A percentile compares a stretch with the other conserved stretches of the same genome.
Conservation (phyloP, 179 eudicot species). For the Drosera spatulata region DNA sequence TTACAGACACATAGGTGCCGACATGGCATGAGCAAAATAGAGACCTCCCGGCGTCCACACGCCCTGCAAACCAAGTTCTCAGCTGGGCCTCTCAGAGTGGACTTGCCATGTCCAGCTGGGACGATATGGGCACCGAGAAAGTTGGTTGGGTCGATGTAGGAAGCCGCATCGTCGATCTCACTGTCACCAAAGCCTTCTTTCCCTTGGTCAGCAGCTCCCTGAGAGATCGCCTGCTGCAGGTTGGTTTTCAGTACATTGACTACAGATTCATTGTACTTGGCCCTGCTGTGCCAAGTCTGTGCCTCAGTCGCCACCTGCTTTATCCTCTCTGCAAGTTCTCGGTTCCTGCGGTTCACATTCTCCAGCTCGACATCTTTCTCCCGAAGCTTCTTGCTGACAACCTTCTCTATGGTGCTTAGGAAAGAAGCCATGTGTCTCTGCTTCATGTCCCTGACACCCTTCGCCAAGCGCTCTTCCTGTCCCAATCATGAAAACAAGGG, state of each 20-base stretch:
- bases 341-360: constrained; percentile 58
- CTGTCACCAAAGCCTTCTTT: constrained; percentile 88
- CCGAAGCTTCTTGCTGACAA: constrained; percentile 48
- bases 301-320: constrained; percentile 70
- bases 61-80: constrained; percentile 49
- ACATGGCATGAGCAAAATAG: constrained; percentile 72
- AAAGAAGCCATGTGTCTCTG: constrained; percentile 68
- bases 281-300: constrained; percentile 71
- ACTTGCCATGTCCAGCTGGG: constrained; percentile 23
- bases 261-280: constrained; percentile 77
- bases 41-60: constrained; percentile 48
- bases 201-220: constrained; percentile 37
- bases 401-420: constrained; percentile 48
- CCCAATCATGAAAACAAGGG: background rate
- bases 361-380: constrained; percentile 71
- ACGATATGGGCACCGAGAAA: constrained; percentile 9
- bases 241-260: constrained; percentile 52
- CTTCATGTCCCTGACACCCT: constrained; percentile 60
- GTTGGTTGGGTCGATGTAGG: constrained; percentile 48
- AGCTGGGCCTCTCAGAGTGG: constrained; percentile 7
- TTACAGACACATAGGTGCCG: constrained; percentile 76
- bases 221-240: constrained; percentile 60
- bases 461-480: constrained; percentile 67
- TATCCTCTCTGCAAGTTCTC: constrained; percentile 58
- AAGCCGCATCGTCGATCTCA: constrained; percentile 63